Percentiles rank a stretch among this genome's conserved stretches.
These are phyloP conservation scores for Adansonia gregorii DNA, from an alignment of 441 rosid species.

Conservation along the genomic window DNA sequence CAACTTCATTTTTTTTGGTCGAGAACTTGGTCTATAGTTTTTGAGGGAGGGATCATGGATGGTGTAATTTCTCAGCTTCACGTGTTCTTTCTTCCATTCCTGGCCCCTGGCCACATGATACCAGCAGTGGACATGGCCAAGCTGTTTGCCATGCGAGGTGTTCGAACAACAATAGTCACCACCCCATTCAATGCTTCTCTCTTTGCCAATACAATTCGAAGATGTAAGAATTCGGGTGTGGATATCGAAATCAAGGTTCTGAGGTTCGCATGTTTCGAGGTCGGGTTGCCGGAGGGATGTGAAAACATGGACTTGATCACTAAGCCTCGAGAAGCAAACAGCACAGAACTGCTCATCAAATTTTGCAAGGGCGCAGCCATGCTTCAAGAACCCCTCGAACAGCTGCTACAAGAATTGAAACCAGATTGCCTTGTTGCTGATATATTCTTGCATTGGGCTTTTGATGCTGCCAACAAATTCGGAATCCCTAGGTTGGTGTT, in stretches of 20 bases:
- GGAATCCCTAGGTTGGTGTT: conserved; percentile 13
- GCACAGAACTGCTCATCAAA: neutral
- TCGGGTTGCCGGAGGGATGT: conserved; percentile 10
- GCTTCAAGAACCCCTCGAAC: conserved; percentile 9
- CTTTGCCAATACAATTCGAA: neutral
- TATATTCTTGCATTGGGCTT: neutral
- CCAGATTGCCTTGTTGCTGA: conserved; percentile 8
- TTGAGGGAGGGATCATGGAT: conserved; percentile 42
- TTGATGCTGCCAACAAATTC: neutral
- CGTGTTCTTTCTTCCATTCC: neutral
- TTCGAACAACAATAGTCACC: neutral
- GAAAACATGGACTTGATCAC: neutral
- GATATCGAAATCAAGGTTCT: neutral
- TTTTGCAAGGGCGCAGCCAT: neutral
- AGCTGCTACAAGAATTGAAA: neutral
- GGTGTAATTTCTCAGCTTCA: conserved; percentile 7
- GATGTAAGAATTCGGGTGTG: neutral
- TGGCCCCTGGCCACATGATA: conserved; percentile 5
- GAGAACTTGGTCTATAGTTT: neutral
- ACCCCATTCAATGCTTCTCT: conserved; percentile 3
- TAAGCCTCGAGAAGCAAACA: neutral
- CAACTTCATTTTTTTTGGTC: neutral
- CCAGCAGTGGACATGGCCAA: conserved; percentile 10
- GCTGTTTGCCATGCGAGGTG: conserved; percentile 10
- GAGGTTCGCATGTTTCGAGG: neutral